Evolutionary conservation across 768 basidiomycete species (phyloP), one percentile per base, ranked within the genome.

Genomic region (Suillus paluster): DNA sequence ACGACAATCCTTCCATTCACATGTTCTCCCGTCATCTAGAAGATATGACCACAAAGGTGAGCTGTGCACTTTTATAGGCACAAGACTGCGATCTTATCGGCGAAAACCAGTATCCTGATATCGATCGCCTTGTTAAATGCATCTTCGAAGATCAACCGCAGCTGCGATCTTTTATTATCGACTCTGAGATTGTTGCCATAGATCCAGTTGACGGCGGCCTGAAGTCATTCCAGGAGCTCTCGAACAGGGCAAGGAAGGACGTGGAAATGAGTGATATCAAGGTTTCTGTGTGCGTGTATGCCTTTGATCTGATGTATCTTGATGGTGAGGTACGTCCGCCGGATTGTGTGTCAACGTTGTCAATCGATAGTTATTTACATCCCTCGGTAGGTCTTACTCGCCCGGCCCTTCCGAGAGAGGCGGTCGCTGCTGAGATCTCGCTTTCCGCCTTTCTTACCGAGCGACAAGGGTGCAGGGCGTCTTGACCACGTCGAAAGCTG

Each of bases 21-120:
- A 80, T 96, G 54, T 97, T 97, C 78, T 93, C 91, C 62, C 87
- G 94, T 59, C 93, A 95, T 79, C 79, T 97, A 36, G 94, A 96
- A 76, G 88, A 95, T 68, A 95, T 95, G 95, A 95, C 93, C 1
- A 85, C 86, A 63, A 95, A 97, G 81, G 91, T 86, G 70, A 64
- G 70, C 54, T 55, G 42, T 50, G 25, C 45, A 39, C 62, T 27
- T 38, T 50, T 17, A 58, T 46, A 52, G 49, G 38, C 38, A 41
- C 25, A 30, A 21, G 38, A n/a, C 41, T 34, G 64, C 65, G 23
- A 72, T 60, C 59, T 41, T 25, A 58, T 66, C 57, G 45, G 55
- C 64, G 57, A 58, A 57, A 62, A 44, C 23, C 65, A 93, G 91
- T 96, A 96, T 73, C 94, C 94, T 8, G 94, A 96, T 75, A 82